A percentile compares a stretch with the other conserved stretches of the same genome.
phyloP scores from a whole-genome alignment of 169 alveolate genomes.

The Cytauxzoon felis region DNA sequence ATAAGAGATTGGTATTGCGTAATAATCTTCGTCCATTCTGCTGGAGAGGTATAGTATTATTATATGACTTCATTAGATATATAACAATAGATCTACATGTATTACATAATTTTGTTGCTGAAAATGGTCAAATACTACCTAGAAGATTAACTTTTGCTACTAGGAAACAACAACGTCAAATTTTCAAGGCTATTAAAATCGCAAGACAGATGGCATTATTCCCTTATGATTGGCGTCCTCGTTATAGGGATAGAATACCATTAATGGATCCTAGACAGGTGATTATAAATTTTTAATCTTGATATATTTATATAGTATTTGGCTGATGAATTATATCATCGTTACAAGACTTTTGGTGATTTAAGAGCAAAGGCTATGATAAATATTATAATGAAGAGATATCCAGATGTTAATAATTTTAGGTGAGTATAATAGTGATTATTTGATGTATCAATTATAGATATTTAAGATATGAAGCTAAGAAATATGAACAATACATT shows the following conservation, averaged over 20 bases:
- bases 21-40: conserved; percentile 64
- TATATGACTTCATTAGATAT: background rate
- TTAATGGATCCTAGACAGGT: conserved; percentile 74
- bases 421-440: conserved; percentile 23
- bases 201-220: conserved; percentile 80
- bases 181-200: conserved; percentile 73
- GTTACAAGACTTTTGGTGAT: conserved; percentile 64
- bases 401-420: conserved; percentile 67
- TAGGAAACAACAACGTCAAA: conserved; percentile 75
- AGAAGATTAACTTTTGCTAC: conserved; percentile 76
- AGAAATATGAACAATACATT: background rate
- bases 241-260: conserved; percentile 72
- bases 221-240: conserved; percentile 80
- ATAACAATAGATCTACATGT: conserved; percentile 68
- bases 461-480: conserved; percentile 47
- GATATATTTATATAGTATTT: conserved; percentile 57
- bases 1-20: conserved; percentile 57
- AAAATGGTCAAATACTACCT: conserved; percentile 78
- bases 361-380: conserved; percentile 77
- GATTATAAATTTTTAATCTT: background rate
- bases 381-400: conserved; percentile 62
- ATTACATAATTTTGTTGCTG: conserved; percentile 75
- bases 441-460: conserved; percentile 2
- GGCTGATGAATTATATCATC: conserved; percentile 73
- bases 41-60: conserved; percentile 5